Percentiles rank a stretch among this genome's conserved stretches.
These are phyloP conservation scores for Fusarium napiforme DNA, from an alignment of 2,329 filamentous ascomycete genomes.

Conservation along the genomic window DNA sequence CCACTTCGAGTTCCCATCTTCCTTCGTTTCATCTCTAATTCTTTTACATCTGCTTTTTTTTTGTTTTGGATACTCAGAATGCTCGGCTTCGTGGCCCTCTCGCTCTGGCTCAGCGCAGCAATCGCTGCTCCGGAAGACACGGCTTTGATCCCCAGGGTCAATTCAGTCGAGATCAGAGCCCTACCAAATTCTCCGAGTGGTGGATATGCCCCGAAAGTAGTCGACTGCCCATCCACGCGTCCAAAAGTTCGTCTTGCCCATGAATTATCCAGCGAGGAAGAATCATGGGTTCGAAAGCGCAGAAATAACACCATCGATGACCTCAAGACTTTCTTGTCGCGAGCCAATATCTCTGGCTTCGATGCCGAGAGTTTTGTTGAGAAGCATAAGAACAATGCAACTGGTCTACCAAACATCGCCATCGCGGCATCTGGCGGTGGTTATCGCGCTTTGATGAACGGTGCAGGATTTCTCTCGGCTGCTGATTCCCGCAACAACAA, in stretches of 20 bases:
- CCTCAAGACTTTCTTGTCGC: slow-evolving; percentile 76
- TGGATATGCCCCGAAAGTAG: slow-evolving; percentile 73
- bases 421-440: slow-evolving; percentile 86
- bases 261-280: slow-evolving; percentile 75
- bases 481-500: slow-evolving; percentile 69
- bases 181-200: slow-evolving; percentile 20
- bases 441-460: slow-evolving; percentile 85
- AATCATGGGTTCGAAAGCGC: slow-evolving; percentile 76
- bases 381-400: slow-evolving; percentile 44
- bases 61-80: background rate
- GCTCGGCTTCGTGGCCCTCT: background rate
- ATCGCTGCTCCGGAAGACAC: slow-evolving; percentile 4
- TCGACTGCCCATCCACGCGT: slow-evolving; percentile 73
- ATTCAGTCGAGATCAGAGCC: slow-evolving; percentile 1
- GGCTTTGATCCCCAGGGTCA: background rate
- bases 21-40: background rate
- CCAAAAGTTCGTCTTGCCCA: slow-evolving; percentile 74
- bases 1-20: background rate
- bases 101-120: background rate
- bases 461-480: slow-evolving; percentile 82
- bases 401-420: slow-evolving; percentile 68
- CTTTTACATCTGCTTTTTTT: background rate
- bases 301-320: slow-evolving; percentile 78
- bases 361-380: slow-evolving; percentile 76
- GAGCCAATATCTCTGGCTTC: slow-evolving; percentile 79